Percentiles rank a stretch among this genome's conserved stretches.
phyloP scores from a whole-genome alignment of 768 basidiomycete species.

The Ramaria sp. region DNA sequence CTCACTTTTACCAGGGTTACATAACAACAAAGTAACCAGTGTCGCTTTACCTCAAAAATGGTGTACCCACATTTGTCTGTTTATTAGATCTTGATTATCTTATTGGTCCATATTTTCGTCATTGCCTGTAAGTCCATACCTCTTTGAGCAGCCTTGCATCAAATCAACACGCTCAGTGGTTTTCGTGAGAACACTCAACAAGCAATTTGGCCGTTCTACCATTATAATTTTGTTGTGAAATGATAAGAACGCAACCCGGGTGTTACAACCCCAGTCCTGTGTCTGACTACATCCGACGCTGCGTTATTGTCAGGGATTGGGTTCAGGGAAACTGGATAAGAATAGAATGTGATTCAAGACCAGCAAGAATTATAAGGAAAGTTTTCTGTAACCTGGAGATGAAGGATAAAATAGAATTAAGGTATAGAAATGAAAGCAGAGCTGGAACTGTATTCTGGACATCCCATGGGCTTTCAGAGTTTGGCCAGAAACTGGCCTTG shows the following conservation, averaged over 20 bases:
- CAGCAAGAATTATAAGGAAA: too few species aligned
- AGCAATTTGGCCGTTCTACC: conserved; percentile 82
- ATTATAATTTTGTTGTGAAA: conserved; percentile 69
- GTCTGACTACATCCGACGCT: conserved; percentile 96
- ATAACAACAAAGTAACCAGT: conserved; percentile 76
- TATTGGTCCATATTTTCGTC: conserved; percentile 98
- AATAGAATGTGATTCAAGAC: too few species aligned
- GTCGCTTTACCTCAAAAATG: not conserved
- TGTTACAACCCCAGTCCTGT: conserved; percentile 96
- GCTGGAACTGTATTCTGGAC: too few species aligned
- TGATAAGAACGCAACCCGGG: conserved; percentile 74
- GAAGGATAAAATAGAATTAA: too few species aligned
- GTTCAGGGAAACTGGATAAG: too few species aligned
- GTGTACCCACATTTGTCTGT: not conserved
- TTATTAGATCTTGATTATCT: conserved; percentile 85
- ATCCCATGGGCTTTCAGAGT: too few species aligned
- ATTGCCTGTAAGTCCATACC: conserved; percentile 56
- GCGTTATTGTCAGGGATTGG: conserved; percentile 94
- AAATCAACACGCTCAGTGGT: conserved; percentile 40
- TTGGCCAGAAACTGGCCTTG: too few species aligned
- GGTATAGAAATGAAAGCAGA: too few species aligned
- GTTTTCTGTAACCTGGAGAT: too few species aligned
- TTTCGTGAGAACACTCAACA: conserved; percentile 94
- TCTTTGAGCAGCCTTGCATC: not conserved
- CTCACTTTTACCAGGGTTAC: conserved; percentile 47